Evolutionary conservation across 208 protist species (phyloP).

Genomic region (Acanthamoeba castellanii): DNA sequence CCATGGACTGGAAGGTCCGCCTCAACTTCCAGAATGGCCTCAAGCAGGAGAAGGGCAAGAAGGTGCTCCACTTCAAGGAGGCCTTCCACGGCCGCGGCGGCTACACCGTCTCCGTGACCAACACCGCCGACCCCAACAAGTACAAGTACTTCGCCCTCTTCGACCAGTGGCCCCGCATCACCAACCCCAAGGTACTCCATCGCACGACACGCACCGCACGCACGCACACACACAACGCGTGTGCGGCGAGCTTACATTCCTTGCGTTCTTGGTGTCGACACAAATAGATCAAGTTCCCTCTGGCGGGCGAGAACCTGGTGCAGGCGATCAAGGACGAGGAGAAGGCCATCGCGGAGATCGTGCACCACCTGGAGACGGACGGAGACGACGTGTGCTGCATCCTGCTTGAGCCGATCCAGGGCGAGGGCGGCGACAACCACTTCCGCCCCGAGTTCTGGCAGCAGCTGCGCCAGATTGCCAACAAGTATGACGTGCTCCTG

Average conservation of each 20-base stretch:
- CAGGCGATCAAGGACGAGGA: slow-evolving; percentile 47
- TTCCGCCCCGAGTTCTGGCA: slow-evolving; percentile 55
- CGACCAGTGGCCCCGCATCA: slow-evolving; percentile 76
- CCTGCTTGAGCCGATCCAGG: slow-evolving; percentile 76
- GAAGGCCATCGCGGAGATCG: slow-evolving; percentile 43
- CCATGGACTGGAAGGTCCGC: slow-evolving; percentile 80
- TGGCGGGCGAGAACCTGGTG: slow-evolving; percentile 69
- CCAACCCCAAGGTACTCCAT: slow-evolving; percentile 19
- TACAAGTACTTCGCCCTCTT: slow-evolving; percentile 77
- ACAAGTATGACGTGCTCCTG: slow-evolving; percentile 64
- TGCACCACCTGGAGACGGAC: slow-evolving; percentile 39
- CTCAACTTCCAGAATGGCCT: slow-evolving; percentile 75
- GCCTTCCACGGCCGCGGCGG: slow-evolving; percentile 82
- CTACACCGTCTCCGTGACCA: slow-evolving; percentile 79
- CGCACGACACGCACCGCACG: neutral
- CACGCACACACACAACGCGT: too few relatives aligned
- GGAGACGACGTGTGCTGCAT: slow-evolving; percentile 53
- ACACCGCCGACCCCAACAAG: slow-evolving; percentile 74
- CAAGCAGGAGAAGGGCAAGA: slow-evolving; percentile 74
- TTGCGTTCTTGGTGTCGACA: neutral
- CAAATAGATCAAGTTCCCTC: slow-evolving; percentile 56
- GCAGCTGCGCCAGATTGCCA: neutral
- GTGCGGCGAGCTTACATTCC: too few relatives aligned
- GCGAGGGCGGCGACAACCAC: slow-evolving; percentile 74
- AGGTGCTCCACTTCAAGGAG: slow-evolving; percentile 80